Base-by-base conservation (phyloP, 345 rosid species). In the Brassica juncea region DNA sequence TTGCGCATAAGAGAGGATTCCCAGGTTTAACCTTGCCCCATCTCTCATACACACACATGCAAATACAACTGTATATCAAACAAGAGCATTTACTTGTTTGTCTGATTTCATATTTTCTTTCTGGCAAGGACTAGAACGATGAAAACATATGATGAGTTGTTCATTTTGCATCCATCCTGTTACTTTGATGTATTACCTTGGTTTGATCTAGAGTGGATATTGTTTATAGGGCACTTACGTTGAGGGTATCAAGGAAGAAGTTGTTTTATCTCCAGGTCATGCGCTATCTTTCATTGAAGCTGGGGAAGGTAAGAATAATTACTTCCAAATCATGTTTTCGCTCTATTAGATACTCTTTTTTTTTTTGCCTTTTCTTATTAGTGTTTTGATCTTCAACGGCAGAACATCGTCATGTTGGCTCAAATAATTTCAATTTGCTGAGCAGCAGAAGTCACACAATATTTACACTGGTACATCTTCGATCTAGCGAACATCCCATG, bases 361-460 rank as follows among this genome's bases (percentile, higher is more conserved):
- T 71, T 28, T 62, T 71, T 71, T 28, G 14, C 74, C 14, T 68
- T 55, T 59, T 64, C 73, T 66, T 59, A 68, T 21, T 76, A 57
- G 6, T 72, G 52, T 57, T 75, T 90, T 92, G 96, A 31, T 83
- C 58, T 66, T 76, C 14, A 66, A 61, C 79, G 81, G 81, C 92
- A 96, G 99, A 96, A 75, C 98, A 96, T 85, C 98, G 99, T 64
- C 99, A 96, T 73, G 97, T 96, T 84, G 99, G 99, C 76, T 96
- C 99, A 70, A 96, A 96, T 86, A 96, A 96, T 84, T 96, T 92
- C 85, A 96, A 96, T 83, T 88, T 96, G 59, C 74, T 93, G 70
- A 96, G 99, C 75, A 96, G 99, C 88, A 88, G 99, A 85, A 96
- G 99, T 86, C 99, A 96, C 87, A 96, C 99, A 47, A 90, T 96